phyloP scores from a whole-genome alignment of 176 grass and related monocot genomes.

The Eleusine indica region DNA sequence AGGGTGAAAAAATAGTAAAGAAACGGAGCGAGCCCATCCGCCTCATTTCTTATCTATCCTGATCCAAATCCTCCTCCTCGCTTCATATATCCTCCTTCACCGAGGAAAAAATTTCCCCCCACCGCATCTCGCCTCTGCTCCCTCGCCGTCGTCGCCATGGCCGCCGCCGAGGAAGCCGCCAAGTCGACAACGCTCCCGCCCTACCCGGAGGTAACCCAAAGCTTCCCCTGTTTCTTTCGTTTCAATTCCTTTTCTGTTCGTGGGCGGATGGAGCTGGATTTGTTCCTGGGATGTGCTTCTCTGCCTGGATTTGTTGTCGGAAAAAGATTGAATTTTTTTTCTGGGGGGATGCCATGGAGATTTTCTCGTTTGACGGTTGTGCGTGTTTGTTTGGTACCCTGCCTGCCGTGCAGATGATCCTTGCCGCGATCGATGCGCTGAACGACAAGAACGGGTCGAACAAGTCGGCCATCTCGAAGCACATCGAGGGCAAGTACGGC shows the following conservation, averaged over 20 bases:
- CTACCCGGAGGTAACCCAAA: constrained; percentile 69
- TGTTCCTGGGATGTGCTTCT: neutral
- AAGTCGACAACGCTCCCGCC: constrained; percentile 61
- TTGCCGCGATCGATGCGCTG: constrained; percentile 61
- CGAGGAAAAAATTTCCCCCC: constrained; percentile 11
- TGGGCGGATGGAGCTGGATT: neutral
- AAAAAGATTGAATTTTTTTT: neutral
- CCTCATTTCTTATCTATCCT: constrained; percentile 52
- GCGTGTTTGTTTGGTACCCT: neutral
- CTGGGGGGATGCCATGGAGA: neutral
- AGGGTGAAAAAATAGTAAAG: constrained; percentile 37
- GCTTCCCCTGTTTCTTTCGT: neutral
- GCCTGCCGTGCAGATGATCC: constrained; percentile 60
- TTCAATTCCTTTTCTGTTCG: neutral
- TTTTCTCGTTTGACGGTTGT: neutral
- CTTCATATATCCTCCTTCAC: constrained; percentile 34
- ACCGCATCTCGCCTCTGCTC: neutral
- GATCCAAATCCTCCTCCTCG: constrained; percentile 48
- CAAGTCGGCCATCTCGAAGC: constrained; percentile 83
- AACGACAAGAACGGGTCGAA: constrained; percentile 71
- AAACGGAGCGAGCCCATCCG: constrained; percentile 35
- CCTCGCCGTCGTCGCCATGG: constrained; percentile 49
- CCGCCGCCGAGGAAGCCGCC: constrained; percentile 52
- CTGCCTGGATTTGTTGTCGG: neutral
- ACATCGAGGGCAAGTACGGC: constrained; percentile 77